These are phyloP conservation scores for Monilinia polystroma DNA, from an alignment of 2,329 filamentous ascomycete species.

Conservation along the genomic window DNA sequence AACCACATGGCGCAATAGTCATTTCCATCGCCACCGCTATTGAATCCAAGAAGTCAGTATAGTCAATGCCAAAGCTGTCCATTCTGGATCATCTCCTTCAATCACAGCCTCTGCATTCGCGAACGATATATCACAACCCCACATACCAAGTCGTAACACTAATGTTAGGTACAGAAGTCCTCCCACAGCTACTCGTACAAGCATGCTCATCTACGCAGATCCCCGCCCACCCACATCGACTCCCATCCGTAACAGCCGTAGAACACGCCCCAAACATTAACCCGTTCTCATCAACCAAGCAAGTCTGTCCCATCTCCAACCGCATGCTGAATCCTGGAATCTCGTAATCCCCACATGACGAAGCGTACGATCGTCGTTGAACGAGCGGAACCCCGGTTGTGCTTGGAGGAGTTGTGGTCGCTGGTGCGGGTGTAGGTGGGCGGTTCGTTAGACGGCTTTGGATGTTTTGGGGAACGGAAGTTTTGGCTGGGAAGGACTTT, in stretches of 20 bases:
- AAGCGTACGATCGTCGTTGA: background rate
- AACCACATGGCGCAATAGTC: slow-evolving; percentile 14
- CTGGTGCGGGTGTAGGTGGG: background rate
- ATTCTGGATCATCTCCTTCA: background rate
- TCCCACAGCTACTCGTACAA: slow-evolving; percentile 13
- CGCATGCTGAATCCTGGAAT: slow-evolving; percentile 4
- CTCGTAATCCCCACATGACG: slow-evolving; percentile 2
- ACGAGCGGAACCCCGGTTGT: background rate
- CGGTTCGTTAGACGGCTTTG: background rate
- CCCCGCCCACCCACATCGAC: slow-evolving; percentile 7
- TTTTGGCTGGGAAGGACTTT: background rate
- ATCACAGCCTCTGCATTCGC: background rate
- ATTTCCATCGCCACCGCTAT: background rate
- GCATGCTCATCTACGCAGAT: background rate
- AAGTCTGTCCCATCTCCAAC: background rate
- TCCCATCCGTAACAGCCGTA: background rate
- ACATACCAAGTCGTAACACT: slow-evolving; percentile 13
- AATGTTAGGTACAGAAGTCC: slow-evolving; percentile 13
- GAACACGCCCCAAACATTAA: slow-evolving; percentile 11
- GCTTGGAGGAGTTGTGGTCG: background rate
- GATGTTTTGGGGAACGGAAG: background rate
- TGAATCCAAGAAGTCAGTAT: background rate
- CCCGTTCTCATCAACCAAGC: slow-evolving; percentile 11
- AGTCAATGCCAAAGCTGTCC: background rate
- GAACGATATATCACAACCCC: background rate